A percentile compares a stretch with the other conserved stretches of the same genome.
phyloP scores from a whole-genome alignment of 345 rosid genomes.

The Citrus reticulata region DNA sequence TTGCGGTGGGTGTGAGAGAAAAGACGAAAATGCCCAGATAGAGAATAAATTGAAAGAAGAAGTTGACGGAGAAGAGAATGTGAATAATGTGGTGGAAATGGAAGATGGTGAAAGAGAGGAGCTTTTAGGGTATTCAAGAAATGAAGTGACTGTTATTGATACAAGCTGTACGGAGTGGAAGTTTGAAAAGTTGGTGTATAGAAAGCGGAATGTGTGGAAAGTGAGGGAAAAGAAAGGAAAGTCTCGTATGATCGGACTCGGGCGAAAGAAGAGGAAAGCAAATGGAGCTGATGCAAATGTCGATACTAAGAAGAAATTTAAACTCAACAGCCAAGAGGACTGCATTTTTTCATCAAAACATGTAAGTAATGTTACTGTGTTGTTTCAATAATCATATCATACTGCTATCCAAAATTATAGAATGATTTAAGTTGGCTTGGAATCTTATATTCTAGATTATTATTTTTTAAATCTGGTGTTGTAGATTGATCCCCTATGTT shows the following conservation, averaged over 20 bases:
- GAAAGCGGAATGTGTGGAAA: constrained; percentile 83
- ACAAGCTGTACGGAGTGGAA: constrained; percentile 82
- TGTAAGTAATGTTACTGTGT: constrained; percentile 19
- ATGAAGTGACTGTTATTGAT: constrained; percentile 94
- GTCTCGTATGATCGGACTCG: constrained; percentile 34
- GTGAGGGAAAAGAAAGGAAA: constrained; percentile 79
- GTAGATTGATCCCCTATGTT: neutral
- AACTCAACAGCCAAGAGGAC: constrained; percentile 23
- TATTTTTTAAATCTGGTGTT: neutral
- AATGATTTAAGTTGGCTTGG: neutral
- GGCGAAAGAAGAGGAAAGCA: constrained; percentile 64
- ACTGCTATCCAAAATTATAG: neutral
- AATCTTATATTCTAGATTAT: neutral
- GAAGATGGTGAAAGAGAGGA: constrained; percentile 38
- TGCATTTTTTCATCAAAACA: constrained; percentile 14
- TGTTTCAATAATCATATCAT: neutral
- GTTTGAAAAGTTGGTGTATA: constrained; percentile 69
- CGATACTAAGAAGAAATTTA: constrained; percentile 44
- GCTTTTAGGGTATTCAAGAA: constrained; percentile 73
- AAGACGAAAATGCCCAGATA: constrained; percentile 25
- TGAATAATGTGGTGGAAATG: neutral
- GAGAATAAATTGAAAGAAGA: constrained; percentile 18
- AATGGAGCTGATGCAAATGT: constrained; percentile 28
- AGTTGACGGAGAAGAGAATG: constrained; percentile 18
- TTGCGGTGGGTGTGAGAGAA: constrained; percentile 11